These are phyloP conservation scores for Septoria petroselini DNA, from an alignment of 2,329 filamentous ascomycete genomes.

Conservation along the genomic window DNA sequence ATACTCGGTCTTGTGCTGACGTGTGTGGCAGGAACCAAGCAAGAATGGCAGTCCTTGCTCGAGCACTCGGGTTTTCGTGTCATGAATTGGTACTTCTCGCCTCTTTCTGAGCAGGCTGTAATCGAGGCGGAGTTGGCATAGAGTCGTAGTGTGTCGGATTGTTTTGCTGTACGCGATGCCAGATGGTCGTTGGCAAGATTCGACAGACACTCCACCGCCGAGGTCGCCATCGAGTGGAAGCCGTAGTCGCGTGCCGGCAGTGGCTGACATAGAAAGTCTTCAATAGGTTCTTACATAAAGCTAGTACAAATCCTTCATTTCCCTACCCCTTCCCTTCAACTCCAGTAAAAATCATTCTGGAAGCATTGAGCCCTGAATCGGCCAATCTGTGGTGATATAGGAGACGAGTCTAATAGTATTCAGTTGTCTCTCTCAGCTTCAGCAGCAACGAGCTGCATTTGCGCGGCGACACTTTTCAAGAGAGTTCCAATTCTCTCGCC, in stretches of 20 bases:
- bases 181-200: not conserved
- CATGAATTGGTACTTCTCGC: slow-evolving; percentile 8
- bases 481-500: slow-evolving; percentile 31
- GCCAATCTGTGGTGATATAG: no score
- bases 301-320: not conserved
- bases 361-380: no score
- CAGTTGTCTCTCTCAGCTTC: slow-evolving; percentile 23
- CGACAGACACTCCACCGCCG: no score
- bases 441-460: slow-evolving; percentile 31
- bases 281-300: not conserved
- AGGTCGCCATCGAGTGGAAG: no score
- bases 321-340: no score
- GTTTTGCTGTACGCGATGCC: not conserved
- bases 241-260: no score
- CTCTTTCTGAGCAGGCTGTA: slow-evolving; percentile 14
- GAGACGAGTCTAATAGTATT: no score
- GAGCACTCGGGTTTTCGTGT: slow-evolving; percentile 2
- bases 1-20: not conserved
- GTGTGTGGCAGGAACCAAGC: slow-evolving; percentile 1
- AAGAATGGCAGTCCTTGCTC: slow-evolving; percentile 12
- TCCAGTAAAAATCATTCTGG: no score
- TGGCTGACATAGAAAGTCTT: not conserved
- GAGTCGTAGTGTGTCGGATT: no score
- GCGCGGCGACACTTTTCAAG: slow-evolving; percentile 29
- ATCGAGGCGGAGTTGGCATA: slow-evolving; percentile 13